Evolutionary conservation across 257 asterid genomes (phyloP), one percentile per base, ranked within the genome.

Genomic region (Plantago major): DNA sequence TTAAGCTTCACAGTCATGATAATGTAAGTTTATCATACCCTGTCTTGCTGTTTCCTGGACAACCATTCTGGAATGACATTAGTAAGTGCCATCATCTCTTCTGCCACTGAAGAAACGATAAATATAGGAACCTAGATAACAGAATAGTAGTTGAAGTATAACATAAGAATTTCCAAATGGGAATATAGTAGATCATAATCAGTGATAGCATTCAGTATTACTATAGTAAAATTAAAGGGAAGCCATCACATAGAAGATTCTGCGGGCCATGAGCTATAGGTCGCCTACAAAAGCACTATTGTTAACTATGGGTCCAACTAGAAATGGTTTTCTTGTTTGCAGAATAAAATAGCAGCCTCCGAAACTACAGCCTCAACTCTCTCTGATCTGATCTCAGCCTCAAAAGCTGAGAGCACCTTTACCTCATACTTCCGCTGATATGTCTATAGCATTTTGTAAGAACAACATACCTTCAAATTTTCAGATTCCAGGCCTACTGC

Each of bases 61-160:
- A 88, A 68, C 95, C 98, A 92, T 80, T 92, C 97, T 9, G 98
- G 98, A 58, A 92, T 89, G 64, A 81, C 72, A 74, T 78, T 86
- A 60, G 87, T 74, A 75, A 66, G 79, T 56, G 89, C 81, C 78
- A 86, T 66, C 58, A 92, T 76, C 79, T 92, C 97, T 74, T 84
- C 90, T 19, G 98, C 97, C 66, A 75, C 84, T 63, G 96, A 82
- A 55, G 98, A 88, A 76, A 92, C 51, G 30, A 92, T 53, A 77
- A 71, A 86, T 54, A 89, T 78, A 43, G 98, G 95, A 67, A 84
- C 86, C 96, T 90, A 71, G 76, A 79, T n/a, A 46, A 67, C 54
- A 57, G 47, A 66, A 67, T 17, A 46, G 42, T 47, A 56, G 69
- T 16, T 51, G n/a, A 22, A 22, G 17, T 45, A 52, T 46, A 13